Evolutionary conservation across 1,139 yeast species (phyloP), one percentile per base, ranked within the genome.

Genomic region (Suhomyces ambrosiae): DNA sequence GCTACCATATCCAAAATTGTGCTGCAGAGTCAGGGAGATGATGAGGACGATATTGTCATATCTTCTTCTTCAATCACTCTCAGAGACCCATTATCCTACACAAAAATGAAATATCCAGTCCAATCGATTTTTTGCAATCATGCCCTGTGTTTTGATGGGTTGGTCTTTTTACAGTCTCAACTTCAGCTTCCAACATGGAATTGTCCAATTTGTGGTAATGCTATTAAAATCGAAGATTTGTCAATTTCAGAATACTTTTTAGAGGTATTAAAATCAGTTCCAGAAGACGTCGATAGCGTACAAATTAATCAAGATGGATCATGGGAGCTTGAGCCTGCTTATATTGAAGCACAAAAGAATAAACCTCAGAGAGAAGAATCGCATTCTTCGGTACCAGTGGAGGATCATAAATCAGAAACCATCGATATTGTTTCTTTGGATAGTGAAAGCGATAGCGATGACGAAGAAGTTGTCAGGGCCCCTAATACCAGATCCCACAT

Each of bases 111-210:
- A 40, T 61, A 69, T 41, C 92, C 94, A 0, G 76, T 74, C 2
- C 76, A 79, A 48, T 76, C 86, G 2, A 61, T 69, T 0, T 66
- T 61, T 38, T 85, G 92, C 58, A 64, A 73, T 26, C 94, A 85
- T 55, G 58, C 81, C n/a, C 82, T 79, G 49, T 84, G 92, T 50
- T 84, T 84, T 58, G 94, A 85, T 59, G 82, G 80, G 0, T 55
- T 67, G 18, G 74, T 80, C 35, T 85, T 72, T 51, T 52, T 85
- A 10, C 71, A 75, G 41, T 66, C 82, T 21, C 92, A 84, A 52
- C 63, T 68, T 33, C 83, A 79, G 49, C 65, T 77, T 1, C 81
- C 89, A 0, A 71, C 79, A 0, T 83, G 88, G 87, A 61, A 60
- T 28, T 85, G 94, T 52, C 90, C 90, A 0, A 68, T 80, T 9